These are phyloP conservation scores for Melocanna baccifera DNA, from an alignment of 176 grass and related monocot genomes.

Conservation along the genomic window DNA sequence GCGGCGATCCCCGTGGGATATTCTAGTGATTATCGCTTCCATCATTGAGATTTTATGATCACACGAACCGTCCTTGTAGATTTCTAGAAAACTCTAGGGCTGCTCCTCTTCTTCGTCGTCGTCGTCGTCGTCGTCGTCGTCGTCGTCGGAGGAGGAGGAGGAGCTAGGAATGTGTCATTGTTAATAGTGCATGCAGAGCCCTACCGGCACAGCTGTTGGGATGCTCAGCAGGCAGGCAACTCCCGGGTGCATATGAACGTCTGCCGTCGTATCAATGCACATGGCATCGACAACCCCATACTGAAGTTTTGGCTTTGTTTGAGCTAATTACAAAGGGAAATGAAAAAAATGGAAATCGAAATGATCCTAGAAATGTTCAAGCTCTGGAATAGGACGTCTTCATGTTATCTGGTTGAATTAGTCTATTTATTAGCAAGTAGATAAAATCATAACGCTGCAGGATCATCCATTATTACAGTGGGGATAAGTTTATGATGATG, in stretches of 20 bases:
- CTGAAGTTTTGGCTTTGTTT: not conserved
- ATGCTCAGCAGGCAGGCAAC: slow-evolving; percentile 20
- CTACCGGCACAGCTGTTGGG: slow-evolving; percentile 27
- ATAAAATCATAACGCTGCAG: not conserved
- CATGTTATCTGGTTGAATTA: not conserved
- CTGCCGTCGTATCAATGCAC: slow-evolving; percentile 36
- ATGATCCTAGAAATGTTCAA: not conserved
- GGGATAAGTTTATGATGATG: not conserved
- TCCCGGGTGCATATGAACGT: not conserved
- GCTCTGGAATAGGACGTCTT: not conserved
- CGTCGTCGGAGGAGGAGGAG: too few species aligned
- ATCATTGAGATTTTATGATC: not conserved
- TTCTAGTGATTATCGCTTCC: not conserved
- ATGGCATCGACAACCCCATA: not conserved
- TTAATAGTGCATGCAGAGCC: not conserved
- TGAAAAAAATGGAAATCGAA: not conserved
- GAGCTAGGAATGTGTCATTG: not conserved
- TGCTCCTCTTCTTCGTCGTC: too few species aligned
- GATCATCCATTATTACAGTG: not conserved
- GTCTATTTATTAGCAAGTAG: not conserved
- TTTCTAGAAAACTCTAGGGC: not conserved
- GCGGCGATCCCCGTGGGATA: not conserved
- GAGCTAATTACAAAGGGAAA: not conserved
- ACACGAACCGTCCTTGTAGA: not conserved
- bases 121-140: too few species aligned